Base-by-base conservation (phyloP, 805 yeast species). In the Kodamaea neixiangensis region DNA sequence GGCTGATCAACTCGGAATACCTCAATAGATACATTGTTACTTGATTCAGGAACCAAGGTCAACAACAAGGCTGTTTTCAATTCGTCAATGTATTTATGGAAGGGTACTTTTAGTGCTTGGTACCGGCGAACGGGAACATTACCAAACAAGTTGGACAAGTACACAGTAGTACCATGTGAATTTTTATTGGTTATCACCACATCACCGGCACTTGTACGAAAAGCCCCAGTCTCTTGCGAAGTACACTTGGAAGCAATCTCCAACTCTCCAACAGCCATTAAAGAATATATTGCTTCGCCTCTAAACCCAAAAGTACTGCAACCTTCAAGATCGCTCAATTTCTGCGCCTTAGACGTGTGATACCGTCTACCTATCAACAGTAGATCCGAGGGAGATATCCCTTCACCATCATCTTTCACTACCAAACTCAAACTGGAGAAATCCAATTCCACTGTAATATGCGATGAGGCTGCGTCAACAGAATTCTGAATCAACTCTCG, bases 391-490 rank as follows among this genome's bases (percentile, higher is more conserved):
- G 75, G 72, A 3, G 55, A 50, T 2, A 92, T 80, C 0, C 97
- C 97, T 2, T 17, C 21, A 0, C 97, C 97, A 63, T 92, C 73
- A 64, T 92, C 97, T 1, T 54, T 53, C 0, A 89, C 83, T 3
- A 57, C 55, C 10, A 76, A 58, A 18, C 68, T 60, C 5, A 77
- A 56, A 1, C 67, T 57, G 0, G 58, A 47, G 3, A 69, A 57
- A 51, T 77, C 77, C 2, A 71, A 25, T 7, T 59, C 51, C 2
- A 83, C 66, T 2, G 54, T 25, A 5, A 82, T 61, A 2, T 53
- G 48, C 1, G 65, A 57, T 0, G 89, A 81, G 0, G 67, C 65
- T 0, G 87, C 77, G 59, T 85, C 89, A 0, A 82, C 57, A 39
- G 83, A 68, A 58, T 85, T 85, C 50, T 79, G 79, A 2, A 83